phyloP scores from a whole-genome alignment of 176 grass and related monocot species.

The Zizania latifolia region DNA sequence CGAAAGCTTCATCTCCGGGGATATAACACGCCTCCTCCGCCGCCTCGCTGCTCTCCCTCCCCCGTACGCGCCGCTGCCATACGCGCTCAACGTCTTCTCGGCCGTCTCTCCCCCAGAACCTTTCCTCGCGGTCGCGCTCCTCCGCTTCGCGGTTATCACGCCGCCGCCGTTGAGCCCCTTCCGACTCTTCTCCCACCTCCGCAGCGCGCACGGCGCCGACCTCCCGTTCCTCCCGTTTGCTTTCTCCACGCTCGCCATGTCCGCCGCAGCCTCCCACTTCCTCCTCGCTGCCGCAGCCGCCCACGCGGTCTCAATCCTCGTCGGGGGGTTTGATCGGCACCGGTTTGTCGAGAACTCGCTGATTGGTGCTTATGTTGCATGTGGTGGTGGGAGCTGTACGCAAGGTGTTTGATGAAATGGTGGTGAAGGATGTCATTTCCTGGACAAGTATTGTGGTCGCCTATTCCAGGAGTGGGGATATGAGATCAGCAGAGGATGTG shows the following conservation, averaged over 20 bases:
- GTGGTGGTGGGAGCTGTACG: conserved; percentile 21
- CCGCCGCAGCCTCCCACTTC: conserved; percentile 29
- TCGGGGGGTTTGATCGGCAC: conserved; percentile 49
- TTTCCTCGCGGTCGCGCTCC: conserved; percentile 36
- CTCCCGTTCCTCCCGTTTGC: conserved; percentile 54
- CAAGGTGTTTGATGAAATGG: conserved; percentile 53
- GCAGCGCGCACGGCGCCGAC: conserved; percentile 6
- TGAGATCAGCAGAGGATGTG: conserved; percentile 36
- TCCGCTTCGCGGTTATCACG: too few species aligned
- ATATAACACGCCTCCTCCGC: conserved; percentile 48
- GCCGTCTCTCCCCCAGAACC: conserved; percentile 34
- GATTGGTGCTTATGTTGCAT: conserved; percentile 27
- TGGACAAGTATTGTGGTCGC: conserved; percentile 58
- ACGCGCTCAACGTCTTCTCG: conserved; percentile 39
- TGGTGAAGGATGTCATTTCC: conserved; percentile 40
- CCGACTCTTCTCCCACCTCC: conserved; percentile 37
- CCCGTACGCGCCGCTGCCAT: conserved; percentile 26
- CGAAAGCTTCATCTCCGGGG: too few species aligned
- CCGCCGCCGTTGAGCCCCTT: conserved; percentile 27
- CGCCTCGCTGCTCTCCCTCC: conserved; percentile 29
- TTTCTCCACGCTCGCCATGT: conserved; percentile 39
- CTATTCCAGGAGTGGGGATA: conserved; percentile 32
- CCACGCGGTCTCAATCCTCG: conserved; percentile 16
- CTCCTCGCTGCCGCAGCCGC: conserved; percentile 13
- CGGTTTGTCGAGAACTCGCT: conserved; percentile 56